These are phyloP conservation scores for Coprinopsis cinerea DNA, from an alignment of 768 basidiomycete species.

Conservation along the genomic window DNA sequence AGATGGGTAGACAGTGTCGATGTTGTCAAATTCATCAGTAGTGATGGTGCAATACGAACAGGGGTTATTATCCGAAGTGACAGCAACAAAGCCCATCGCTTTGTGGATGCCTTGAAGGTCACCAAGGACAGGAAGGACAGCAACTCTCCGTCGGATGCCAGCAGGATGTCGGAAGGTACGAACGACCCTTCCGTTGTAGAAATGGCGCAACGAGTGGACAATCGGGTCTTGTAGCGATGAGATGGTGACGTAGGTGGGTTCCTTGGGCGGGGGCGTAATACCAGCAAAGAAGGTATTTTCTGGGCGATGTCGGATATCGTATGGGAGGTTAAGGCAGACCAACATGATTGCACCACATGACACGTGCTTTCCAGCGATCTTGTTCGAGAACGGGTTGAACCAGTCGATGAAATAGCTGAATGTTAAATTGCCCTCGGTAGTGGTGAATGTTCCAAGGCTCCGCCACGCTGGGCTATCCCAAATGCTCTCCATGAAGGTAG, in stretches of 20 bases:
- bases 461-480: conserved; percentile 21
- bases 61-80: conserved; percentile 11
- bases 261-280: conserved; percentile 20
- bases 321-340: conserved; percentile 16
- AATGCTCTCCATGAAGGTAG: conserved; percentile 12
- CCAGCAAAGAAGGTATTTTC: conserved; percentile 13
- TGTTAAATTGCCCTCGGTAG: conserved; percentile 14
- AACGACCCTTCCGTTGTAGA: conserved; percentile 13
- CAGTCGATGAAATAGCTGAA: conserved; percentile 21
- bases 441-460: conserved; percentile 16
- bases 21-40: background rate
- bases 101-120: conserved; percentile 19
- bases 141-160: conserved; percentile 14
- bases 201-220: background rate
- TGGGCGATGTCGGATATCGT: conserved; percentile 10
- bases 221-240: conserved; percentile 14
- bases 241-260: conserved; percentile 17
- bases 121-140: conserved; percentile 14
- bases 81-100: conserved; percentile 16
- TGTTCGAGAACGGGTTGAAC: conserved; percentile 25
- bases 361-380: conserved; percentile 19
- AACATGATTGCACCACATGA: conserved; percentile 15
- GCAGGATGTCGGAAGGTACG: conserved; percentile 14
- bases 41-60: conserved; percentile 17
- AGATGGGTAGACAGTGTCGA: conserved; percentile 1